Evolutionary conservation across 2,329 filamentous ascomycete species (phyloP).

Genomic region (Pochonia chlamydosporia): DNA sequence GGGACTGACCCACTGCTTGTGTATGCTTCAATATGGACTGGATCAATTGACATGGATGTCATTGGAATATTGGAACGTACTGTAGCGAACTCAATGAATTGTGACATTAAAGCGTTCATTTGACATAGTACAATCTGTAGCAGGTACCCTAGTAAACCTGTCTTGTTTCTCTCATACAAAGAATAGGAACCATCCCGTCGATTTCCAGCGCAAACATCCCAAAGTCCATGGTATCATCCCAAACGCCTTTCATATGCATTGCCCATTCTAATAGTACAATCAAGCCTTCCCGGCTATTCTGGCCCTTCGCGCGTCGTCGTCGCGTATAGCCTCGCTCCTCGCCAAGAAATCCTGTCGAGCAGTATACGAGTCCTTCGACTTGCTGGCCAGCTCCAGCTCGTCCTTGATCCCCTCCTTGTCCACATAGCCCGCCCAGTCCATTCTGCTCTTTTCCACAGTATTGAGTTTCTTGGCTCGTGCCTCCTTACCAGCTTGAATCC

Average conservation of each 20-base stretch:
- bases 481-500: constrained; percentile 41
- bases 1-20: no score
- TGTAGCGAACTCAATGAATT: no score
- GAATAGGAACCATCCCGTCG: neutral
- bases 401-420: constrained; percentile 67
- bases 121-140: no score
- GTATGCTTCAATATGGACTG: no score
- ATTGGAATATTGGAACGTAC: no score
- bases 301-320: constrained; percentile 53
- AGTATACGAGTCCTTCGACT: constrained; percentile 58
- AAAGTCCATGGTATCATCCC: constrained; percentile 1
- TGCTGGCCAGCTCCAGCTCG: constrained; percentile 59
- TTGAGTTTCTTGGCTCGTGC: constrained; percentile 59
- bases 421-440: constrained; percentile 69
- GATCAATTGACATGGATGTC: no score
- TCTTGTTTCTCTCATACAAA: no score
- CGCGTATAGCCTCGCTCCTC: constrained; percentile 56
- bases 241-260: constrained; percentile 1
- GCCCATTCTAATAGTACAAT: constrained; percentile 2
- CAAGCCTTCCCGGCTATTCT: constrained; percentile 36
- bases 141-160: no score
- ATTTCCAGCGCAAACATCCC: neutral
- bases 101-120: no score
- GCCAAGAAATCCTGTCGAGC: constrained; percentile 60
- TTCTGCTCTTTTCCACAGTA: constrained; percentile 65